Evolutionary conservation across 2,329 filamentous ascomycete genomes (phyloP).

Genomic region (Colletotrichum sp.): DNA sequence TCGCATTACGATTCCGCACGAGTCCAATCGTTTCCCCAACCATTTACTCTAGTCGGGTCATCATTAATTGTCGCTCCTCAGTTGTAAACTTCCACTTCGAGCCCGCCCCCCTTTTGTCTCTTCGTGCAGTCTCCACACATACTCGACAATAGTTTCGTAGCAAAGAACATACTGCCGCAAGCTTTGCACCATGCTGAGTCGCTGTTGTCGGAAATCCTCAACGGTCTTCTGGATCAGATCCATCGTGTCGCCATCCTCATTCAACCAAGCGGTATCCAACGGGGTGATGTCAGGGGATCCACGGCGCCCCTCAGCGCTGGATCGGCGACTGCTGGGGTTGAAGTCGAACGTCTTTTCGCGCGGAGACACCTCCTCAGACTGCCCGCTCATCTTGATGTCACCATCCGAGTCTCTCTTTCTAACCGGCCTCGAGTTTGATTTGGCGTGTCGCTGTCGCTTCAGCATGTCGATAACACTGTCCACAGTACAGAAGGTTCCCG

Average conservation of each 20-base stretch:
- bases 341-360: conserved; percentile 26
- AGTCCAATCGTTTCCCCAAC: background rate
- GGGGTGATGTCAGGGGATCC: conserved; percentile 13
- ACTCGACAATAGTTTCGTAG: conserved; percentile 94
- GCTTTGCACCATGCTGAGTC: conserved; percentile 96
- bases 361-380: conserved; percentile 34
- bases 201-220: conserved; percentile 85
- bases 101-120: conserved; percentile 22
- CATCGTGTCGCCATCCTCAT: conserved; percentile 69
- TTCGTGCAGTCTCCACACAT: conserved; percentile 65
- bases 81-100: conserved; percentile 25
- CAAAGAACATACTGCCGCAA: conserved; percentile 93
- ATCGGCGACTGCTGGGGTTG: conserved; percentile 6
- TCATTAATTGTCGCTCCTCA: conserved; percentile 14
- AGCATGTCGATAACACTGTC: conserved; percentile 97
- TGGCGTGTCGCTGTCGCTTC: conserved; percentile 73
- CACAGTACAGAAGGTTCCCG: conserved; percentile 95
- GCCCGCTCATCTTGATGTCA: conserved; percentile 50
- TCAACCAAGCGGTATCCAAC: conserved; percentile 68
- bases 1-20: conserved; percentile 11
- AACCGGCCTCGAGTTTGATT: conserved; percentile 27
- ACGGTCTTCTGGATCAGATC: conserved; percentile 89
- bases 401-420: conserved; percentile 42
- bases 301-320: conserved; percentile 12
- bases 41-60: background rate